Evolutionary conservation across 192 early-diverging fungal species (phyloP), one percentile per base, ranked within the genome.

Genomic region (Coemansia sp.): DNA sequence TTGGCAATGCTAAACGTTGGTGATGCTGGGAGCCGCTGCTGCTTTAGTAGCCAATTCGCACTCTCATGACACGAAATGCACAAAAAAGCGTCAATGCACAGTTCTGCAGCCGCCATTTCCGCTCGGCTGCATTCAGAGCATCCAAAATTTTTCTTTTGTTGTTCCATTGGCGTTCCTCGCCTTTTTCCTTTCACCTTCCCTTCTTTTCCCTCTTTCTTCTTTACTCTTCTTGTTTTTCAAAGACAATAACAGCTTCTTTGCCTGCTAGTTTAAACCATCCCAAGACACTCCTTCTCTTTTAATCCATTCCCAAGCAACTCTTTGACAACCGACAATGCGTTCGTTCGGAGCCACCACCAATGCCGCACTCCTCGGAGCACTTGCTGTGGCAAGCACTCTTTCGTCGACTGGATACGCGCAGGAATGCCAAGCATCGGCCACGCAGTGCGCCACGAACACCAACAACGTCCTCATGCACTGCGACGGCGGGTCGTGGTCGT

Each of bases 401-500:
- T 43, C 50, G 26, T 47, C 50, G 23, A 40, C 57, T 39, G 57
- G 13, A 26, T 18, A 59, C 39, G 77, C 72, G n/a, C 61, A 80
- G 40, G 40, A 70, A 21, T 80, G 71, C 62, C 44, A 61, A 43
- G 64, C 63, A 39, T 44, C 50, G 9, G 40, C 48, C 23, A 64
- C 47, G 15, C 52, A 59, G 75, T 82, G 79, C 54, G 65, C 23
- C 32, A 21, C 40, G 1, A 56, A 66, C 48, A 64, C 67, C 68
- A 65, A 66, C 49, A 72, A 49, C 52, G 16, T 64, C 6, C 60
- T 82, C 18, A 62, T 74, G 43, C 16, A 39, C 56, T 82, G 79
- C 69, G 44, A 62, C 13, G 19, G 60, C 47, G 57, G 68, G 15
- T 49, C 43, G n/a, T 82, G 79, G 79, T 12, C 61, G 9, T 66